Conservation (phyloP, 2,329 filamentous ascomycete genomes). For the Fusarium nurragi region DNA sequence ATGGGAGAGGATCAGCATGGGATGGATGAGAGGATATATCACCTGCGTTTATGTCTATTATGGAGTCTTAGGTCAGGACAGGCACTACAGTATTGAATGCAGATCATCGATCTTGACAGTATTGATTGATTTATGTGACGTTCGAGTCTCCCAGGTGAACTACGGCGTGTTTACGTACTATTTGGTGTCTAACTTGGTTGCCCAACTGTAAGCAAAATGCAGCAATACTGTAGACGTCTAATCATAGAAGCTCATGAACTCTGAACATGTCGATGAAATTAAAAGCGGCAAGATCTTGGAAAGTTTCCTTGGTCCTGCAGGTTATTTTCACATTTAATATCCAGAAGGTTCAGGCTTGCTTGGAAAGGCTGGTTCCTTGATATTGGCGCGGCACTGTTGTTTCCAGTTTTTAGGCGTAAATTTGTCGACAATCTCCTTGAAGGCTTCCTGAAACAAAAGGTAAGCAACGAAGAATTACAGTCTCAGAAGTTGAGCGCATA, state of each 20-base stretch:
- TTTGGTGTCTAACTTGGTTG: neutral
- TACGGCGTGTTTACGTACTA: neutral
- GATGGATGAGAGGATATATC: slow-evolving; percentile 39
- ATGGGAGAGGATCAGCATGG: slow-evolving; percentile 21
- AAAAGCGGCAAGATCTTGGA: neutral
- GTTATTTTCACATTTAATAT: slow-evolving; percentile 39
- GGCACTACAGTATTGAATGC: slow-evolving; percentile 41
- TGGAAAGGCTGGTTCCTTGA: slow-evolving; percentile 57
- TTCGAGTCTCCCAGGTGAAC: neutral
- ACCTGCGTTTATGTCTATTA: slow-evolving; percentile 44
- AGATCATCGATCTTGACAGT: slow-evolving; percentile 38
- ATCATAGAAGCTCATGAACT: slow-evolving; percentile 3
- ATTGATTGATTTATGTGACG: neutral
- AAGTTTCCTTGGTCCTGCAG: neutral
- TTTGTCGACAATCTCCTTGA: slow-evolving; percentile 91
- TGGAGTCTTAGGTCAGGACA: slow-evolving; percentile 41
- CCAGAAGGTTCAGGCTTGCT: slow-evolving; percentile 62
- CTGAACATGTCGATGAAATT: neutral
- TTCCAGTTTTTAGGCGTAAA: slow-evolving; percentile 86
- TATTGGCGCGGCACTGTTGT: slow-evolving; percentile 59
- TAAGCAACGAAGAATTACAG: slow-evolving; percentile 10
- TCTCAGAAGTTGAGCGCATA: too few species aligned
- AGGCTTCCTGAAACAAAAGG: slow-evolving; percentile 71
- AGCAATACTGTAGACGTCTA: neutral
- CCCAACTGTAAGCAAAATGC: neutral